A percentile compares a stretch with the other conserved stretches of the same genome.
phyloP scores from a whole-genome alignment of 176 grass and related monocot species.

The Zea luxurians region DNA sequence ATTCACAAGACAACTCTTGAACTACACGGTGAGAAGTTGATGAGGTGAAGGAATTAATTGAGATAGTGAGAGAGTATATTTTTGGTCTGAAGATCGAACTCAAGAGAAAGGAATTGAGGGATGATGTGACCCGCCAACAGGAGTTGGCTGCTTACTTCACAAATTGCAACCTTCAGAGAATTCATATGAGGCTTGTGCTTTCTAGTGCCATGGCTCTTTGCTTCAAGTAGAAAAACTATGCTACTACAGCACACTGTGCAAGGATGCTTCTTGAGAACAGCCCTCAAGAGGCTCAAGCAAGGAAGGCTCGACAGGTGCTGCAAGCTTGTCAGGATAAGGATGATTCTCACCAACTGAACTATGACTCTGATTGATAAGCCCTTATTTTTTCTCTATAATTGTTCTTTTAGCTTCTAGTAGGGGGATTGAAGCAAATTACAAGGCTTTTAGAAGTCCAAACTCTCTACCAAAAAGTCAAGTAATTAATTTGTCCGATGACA shows the following conservation, averaged over 20 bases:
- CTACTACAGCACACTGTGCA: constrained; percentile 68
- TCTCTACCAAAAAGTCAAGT: no score
- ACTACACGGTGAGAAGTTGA: constrained; percentile 84
- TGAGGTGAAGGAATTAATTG: constrained; percentile 88
- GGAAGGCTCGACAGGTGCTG: constrained; percentile 67
- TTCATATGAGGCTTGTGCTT: constrained; percentile 78
- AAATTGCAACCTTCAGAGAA: constrained; percentile 83
- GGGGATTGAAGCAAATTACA: no score
- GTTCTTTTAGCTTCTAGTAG: no score
- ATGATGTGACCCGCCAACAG: constrained; percentile 51
- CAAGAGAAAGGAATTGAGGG: constrained; percentile 71
- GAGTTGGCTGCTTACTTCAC: constrained; percentile 88
- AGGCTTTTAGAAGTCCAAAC: no score
- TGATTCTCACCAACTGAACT: constrained; percentile 58
- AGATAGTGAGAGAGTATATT: constrained; percentile 72
- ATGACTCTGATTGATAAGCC: no score
- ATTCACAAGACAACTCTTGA: no score
- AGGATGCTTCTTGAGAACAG: constrained; percentile 73
- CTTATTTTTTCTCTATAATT: no score
- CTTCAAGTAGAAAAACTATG: constrained; percentile 61
- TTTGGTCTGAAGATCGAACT: constrained; percentile 84
- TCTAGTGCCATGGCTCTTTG: constrained; percentile 67
- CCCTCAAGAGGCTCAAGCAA: constrained; percentile 63
- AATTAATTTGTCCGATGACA: no score
- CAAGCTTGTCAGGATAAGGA: constrained; percentile 50